Evolutionary conservation across 2,329 filamentous ascomycete species (phyloP).

Genomic region (Cryphonectria radicalis): DNA sequence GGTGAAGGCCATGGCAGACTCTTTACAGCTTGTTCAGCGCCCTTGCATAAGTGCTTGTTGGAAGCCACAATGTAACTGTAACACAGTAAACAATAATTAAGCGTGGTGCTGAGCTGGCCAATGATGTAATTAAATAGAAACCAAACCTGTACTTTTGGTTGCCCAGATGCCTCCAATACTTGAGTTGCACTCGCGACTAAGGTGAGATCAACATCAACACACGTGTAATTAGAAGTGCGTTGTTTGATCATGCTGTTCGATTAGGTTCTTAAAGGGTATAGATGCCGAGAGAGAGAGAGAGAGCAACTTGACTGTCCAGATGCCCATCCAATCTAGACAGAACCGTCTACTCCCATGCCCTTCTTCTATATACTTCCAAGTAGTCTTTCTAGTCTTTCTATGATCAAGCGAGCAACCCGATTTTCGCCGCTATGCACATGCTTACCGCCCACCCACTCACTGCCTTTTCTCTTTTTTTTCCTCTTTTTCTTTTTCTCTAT

Average conservation of each 20-base stretch:
- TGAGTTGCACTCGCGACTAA: background rate
- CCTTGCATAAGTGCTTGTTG: too few species aligned
- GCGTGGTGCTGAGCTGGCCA: background rate
- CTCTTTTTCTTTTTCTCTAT: background rate
- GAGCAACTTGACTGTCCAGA: too few species aligned
- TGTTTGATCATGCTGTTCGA: too few species aligned
- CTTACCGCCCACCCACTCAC: background rate
- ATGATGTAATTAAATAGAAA: background rate
- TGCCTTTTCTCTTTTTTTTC: too few species aligned
- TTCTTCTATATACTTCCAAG: background rate
- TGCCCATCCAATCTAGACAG: too few species aligned
- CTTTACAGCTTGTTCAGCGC: background rate
- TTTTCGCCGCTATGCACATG: conserved; percentile 7
- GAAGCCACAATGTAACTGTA: background rate
- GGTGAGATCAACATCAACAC: too few species aligned
- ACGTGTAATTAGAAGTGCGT: too few species aligned
- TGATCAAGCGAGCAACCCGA: background rate
- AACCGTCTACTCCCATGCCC: background rate
- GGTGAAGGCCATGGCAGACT: background rate
- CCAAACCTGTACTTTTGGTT: background rate
- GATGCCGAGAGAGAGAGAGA: too few species aligned
- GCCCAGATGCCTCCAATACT: background rate
- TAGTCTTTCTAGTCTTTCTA: background rate
- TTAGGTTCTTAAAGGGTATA: too few species aligned
- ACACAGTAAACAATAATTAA: background rate